These are phyloP conservation scores for Astrothelium macrocarpum DNA, from an alignment of 495 filamentous ascomycete genomes.

Conservation along the genomic window DNA sequence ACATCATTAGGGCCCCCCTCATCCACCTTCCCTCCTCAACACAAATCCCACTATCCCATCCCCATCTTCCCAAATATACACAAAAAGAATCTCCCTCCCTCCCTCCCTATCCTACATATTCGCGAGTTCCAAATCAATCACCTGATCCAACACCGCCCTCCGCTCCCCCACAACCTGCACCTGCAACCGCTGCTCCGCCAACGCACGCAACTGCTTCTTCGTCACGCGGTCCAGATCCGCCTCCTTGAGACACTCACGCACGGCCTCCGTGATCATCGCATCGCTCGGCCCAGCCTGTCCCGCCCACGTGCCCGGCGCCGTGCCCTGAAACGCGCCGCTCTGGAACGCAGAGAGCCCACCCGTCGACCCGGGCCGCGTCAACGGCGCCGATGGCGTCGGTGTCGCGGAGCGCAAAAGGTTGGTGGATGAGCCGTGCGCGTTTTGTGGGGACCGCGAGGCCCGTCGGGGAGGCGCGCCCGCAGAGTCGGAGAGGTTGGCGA, in stretches of 20 bases:
- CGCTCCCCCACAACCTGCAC: slow-evolving; percentile 76
- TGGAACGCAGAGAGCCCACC: neutral
- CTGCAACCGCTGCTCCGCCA: slow-evolving; percentile 87
- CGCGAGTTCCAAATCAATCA: slow-evolving; percentile 88
- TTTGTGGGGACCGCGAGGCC: slow-evolving; percentile 37
- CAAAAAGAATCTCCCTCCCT: neutral
- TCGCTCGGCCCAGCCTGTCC: slow-evolving; percentile 54
- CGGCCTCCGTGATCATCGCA: slow-evolving; percentile 64
- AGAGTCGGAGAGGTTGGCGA: slow-evolving; percentile 50
- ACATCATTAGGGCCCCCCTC: neutral
- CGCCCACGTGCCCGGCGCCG: neutral
- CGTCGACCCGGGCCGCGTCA: slow-evolving; percentile 18
- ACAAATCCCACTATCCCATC: neutral
- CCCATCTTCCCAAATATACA: neutral
- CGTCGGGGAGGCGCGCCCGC: too few relatives aligned
- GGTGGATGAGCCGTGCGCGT: slow-evolving; percentile 42
- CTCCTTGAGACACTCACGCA: slow-evolving; percentile 72
- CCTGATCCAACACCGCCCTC: slow-evolving; percentile 71
- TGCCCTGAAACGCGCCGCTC: neutral
- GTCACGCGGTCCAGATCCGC: slow-evolving; percentile 92
- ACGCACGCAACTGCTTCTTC: slow-evolving; percentile 84
- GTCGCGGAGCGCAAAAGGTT: slow-evolving; percentile 45
- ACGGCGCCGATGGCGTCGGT: slow-evolving; percentile 41
- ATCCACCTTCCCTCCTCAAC: neutral
- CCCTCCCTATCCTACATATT: slow-evolving; percentile 57